Base-by-base conservation (phyloP, 306 rosid genomes). In the Dalbergia cultrata region DNA sequence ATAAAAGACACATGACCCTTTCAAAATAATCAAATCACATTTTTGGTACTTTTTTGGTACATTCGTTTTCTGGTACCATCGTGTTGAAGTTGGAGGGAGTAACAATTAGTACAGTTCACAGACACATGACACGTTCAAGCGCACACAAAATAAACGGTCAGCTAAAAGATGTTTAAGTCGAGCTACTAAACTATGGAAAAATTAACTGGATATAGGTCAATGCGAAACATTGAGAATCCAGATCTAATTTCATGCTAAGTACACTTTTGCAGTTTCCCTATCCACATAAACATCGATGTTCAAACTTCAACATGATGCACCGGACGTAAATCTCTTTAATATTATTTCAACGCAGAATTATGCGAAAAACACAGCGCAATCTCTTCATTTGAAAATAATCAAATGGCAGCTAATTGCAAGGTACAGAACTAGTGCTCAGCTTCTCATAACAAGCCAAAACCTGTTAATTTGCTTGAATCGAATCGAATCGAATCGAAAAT, bases 141-240 rank as follows among this genome's bases (percentile, higher is more conserved):
- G 60, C 37, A 60, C 37, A 60, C 39, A 60, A 60, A 5, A 26
- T 60, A 12, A 60, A 12, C 1, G 10, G 13, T 62, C 74, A 8
- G 35, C 69, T 77, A 53, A 65, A 9, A 19, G 56, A 39, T 13
- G n/a, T 13, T 17, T 14, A 78, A 56, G 37, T 68, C 34, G 31
- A 62, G 45, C 13, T 17, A 50, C 41, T 39, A 19, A 64, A 49
- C 21, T 13, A 72, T 0, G 33, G 14, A 58, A 43, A 41, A 43
- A 37, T 35, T 18, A 35, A 73, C 19, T 9, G 12, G 33, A 57
- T 35, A 58, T 5, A 47, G 43, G 16, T 74, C 58, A 43, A 13
- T 59, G 57, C n/a, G 60, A 59, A 58, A 58, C 71, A 72, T n/a
- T n/a, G 67, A 62, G 45, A 75, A 63, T 63, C 62, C 70, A 60